Conservation (phyloP, 2,329 filamentous ascomycete genomes). For the Talaromyces piceae region DNA sequence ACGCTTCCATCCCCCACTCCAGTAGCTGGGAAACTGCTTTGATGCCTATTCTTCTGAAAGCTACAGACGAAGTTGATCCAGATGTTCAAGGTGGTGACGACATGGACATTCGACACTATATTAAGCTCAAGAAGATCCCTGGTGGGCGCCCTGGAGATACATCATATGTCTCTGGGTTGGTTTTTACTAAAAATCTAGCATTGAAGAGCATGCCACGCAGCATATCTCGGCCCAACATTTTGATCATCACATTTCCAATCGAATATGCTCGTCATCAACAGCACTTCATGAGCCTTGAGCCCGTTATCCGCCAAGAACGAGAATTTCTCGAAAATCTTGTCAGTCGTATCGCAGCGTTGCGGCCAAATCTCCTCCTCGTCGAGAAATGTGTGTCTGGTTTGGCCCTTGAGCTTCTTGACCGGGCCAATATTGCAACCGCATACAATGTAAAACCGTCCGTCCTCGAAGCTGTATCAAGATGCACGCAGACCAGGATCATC, state of each 20-base stretch:
- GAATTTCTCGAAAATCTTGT: conserved; percentile 90
- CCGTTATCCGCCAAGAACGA: conserved; percentile 91
- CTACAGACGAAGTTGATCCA: conserved; percentile 89
- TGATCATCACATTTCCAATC: conserved; percentile 89
- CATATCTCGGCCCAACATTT: conserved; percentile 74
- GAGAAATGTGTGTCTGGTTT: conserved; percentile 89
- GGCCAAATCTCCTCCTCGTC: conserved; percentile 80
- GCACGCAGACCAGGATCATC: conserved; percentile 84
- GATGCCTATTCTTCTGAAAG: conserved; percentile 80
- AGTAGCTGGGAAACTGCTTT: conserved; percentile 83
- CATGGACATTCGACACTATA: conserved; percentile 95
- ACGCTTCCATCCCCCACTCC: conserved; percentile 64
- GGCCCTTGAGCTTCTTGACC: conserved; percentile 77
- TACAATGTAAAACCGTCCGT: conserved; percentile 97
- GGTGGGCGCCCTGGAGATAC: conserved; percentile 86
- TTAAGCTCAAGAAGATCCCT: conserved; percentile 94
- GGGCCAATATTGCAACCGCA: conserved; percentile 83
- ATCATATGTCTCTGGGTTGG: conserved; percentile 90
- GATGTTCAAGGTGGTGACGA: conserved; percentile 85
- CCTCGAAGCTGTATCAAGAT: conserved; percentile 87
- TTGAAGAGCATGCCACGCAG: conserved; percentile 92
- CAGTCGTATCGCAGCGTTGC: conserved; percentile 77
- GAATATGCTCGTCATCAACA: conserved; percentile 90
- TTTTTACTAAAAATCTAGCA: conserved; percentile 95
- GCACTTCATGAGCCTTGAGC: conserved; percentile 97